phyloP scores from a whole-genome alignment of 2,329 filamentous ascomycete genomes.

The Setomelanomma holmii region DNA sequence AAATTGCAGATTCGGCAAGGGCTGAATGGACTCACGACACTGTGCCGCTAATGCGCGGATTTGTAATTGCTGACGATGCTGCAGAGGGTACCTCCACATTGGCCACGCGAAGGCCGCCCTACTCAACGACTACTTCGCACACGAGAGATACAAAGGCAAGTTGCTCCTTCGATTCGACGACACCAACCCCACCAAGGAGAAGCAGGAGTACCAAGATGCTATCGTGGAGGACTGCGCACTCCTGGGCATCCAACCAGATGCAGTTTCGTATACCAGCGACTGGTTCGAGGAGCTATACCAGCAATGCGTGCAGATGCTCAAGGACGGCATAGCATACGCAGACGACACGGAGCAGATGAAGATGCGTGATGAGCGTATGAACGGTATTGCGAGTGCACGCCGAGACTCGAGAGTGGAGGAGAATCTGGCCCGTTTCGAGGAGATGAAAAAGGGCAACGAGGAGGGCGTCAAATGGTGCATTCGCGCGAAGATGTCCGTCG shows the following conservation, averaged over 20 bases:
- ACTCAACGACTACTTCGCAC: conserved; percentile 95
- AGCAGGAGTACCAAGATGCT: conserved; percentile 92
- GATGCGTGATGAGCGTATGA: conserved; percentile 84
- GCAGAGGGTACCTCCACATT: conserved; percentile 83
- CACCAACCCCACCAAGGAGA: conserved; percentile 97
- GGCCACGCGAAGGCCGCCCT: conserved; percentile 94
- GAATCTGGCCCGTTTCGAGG: conserved; percentile 83
- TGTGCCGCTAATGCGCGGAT: too few relatives aligned
- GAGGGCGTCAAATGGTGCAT: conserved; percentile 89
- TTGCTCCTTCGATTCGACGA: conserved; percentile 94
- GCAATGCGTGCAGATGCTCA: conserved; percentile 82
- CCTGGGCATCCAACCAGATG: conserved; percentile 90
- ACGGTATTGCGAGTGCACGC: conserved; percentile 81
- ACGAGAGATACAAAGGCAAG: conserved; percentile 90
- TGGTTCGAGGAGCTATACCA: conserved; percentile 95
- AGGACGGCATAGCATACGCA: conserved; percentile 86
- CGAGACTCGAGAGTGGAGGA: conserved; percentile 82
- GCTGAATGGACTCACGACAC: background rate
- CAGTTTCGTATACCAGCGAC: conserved; percentile 88
- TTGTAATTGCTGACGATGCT: conserved; percentile 9
- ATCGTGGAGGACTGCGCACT: conserved; percentile 91
- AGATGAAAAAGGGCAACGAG: conserved; percentile 87
- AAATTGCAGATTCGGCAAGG: background rate
- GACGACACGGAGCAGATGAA: conserved; percentile 92
- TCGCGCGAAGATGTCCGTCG: conserved; percentile 89